Evolutionary conservation across 345 rosid genomes (phyloP), one percentile per base, ranked within the genome.

Genomic region (Moringa oleifera): DNA sequence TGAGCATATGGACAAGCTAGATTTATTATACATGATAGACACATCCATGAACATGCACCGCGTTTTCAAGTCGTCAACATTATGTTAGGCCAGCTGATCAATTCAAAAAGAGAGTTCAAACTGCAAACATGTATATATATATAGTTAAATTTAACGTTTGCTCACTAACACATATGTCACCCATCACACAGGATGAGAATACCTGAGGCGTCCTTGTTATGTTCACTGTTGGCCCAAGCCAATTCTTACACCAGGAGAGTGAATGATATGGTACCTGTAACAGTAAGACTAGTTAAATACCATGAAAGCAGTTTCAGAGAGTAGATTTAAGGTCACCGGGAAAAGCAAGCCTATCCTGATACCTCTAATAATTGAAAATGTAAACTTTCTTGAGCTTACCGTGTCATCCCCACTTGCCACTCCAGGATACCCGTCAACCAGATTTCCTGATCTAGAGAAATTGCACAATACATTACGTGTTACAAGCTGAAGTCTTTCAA

Each of bases 191-290:
- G 55, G 50, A 61, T 36, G 37, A 23, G 59, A 49, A 59, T 79
- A 90, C 99, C 97, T 94, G 99, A 19, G 99, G 99, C 64, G 96
- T 83, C 74, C 89, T 88, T 57, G 96, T 94, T 78, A 90, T 76
- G 74, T 94, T 94, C 49, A 90, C 97, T 72, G 70, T 81, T 54
- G 86, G 76, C 57, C 99, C 99, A 25, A 94, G 92, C 99, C 97
- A 94, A 74, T 77, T 83, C 83, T 94, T 94, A 81, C 99, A 94
- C 80, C 90, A 86, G 68, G 99, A 86, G 63, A 94, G 88, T 73
- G 99, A 94, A 79, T 88, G 86, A 68, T 94, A 94, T 0, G 99
- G 86, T 51, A 90, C 99, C 99, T 90, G 81, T 33, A 64, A 64
- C 18, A 61, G 9, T 41, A 16, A 41, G 1, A 16, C 47, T 41